phyloP scores from a whole-genome alignment of 441 rosid genomes.

The Viola pubescens region DNA sequence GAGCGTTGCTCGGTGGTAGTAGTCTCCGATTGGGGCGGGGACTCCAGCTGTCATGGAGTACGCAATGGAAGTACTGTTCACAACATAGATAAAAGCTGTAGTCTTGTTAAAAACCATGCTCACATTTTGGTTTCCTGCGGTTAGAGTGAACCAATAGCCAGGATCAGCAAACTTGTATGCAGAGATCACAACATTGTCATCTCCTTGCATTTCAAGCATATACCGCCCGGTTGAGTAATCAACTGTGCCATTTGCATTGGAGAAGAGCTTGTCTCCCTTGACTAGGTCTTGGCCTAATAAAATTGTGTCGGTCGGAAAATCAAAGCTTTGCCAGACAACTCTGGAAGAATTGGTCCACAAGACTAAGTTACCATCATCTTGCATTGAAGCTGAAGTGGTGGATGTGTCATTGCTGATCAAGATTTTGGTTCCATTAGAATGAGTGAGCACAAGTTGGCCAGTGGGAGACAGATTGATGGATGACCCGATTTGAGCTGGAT shows the following conservation, averaged over 20 bases:
- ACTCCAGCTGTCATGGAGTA: not conserved
- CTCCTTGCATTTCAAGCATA: constrained; percentile 23
- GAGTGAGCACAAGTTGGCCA: constrained; percentile 21
- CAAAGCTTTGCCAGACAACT: constrained; percentile 27
- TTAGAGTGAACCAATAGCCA: constrained; percentile 18
- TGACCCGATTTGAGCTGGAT: constrained; percentile 29
- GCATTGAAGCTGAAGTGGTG: constrained; percentile 14
- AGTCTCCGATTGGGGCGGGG: constrained; percentile 13
- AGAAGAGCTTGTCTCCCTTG: constrained; percentile 9
- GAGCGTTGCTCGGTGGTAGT: constrained; percentile 19
- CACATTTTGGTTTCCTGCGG: not conserved
- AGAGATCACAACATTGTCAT: constrained; percentile 22
- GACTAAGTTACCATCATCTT: constrained; percentile 27
- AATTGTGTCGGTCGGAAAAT: constrained; percentile 26
- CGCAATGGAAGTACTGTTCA: not conserved
- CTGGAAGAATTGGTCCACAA: constrained; percentile 10
- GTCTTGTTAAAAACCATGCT: constrained; percentile 16
- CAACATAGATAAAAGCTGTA: constrained; percentile 15
- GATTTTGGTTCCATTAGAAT: constrained; percentile 16
- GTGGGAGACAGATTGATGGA: constrained; percentile 18
- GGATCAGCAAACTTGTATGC: constrained; percentile 20
- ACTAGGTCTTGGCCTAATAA: constrained; percentile 20
- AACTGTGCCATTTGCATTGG: constrained; percentile 13
- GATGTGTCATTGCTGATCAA: constrained; percentile 7
- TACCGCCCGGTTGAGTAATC: constrained; percentile 23